Base-by-base conservation (phyloP, 164 flowering plant species). In the Cinnamomum micranthum region DNA sequence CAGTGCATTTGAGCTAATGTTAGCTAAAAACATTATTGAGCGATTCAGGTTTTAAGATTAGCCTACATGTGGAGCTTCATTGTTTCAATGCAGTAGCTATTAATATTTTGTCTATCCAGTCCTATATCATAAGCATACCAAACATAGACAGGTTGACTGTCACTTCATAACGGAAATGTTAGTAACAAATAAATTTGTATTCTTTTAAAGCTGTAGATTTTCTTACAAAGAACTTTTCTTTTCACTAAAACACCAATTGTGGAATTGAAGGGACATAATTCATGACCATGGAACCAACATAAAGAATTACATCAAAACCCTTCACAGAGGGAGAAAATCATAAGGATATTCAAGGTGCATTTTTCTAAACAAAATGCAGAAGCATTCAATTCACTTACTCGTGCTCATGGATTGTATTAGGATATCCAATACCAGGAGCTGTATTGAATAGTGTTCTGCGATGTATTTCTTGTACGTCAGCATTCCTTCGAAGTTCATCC, bases 381-480 rank as follows among this genome's bases (percentile, higher is more conserved):
- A 66, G 47, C 19, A 67, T 23, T 28, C 68, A 23, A 14, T 25
- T 31, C 33, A 67, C 98, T 89, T 80, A 95, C 99, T 93, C 99
- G 64, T 95, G 99, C 74, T 93, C 96, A 76, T 41, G 64, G 73
- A 93, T 93, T 73, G 81, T 82, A 81, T 79, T 86, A 41, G 97
- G 97, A 75, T 87, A 87, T 9, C 89, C 91, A 65, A 82, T 25
- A 62, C 76, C 79, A 67, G 88, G 78, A 67, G 73, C 63, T 1
- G 88, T 77, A 79, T 79, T 80, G 71, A 95, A 95, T 4, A 77
- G 92, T 68, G 97, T 95, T 79, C 98, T 85, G 52, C 87, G 83
- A 75, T 75, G 92, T 80, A 95, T 95, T 82, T 93, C 98, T 27
- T 85, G 86, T 50, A 95, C 99, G 84, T 91, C 97, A 67, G 92